Base-by-base conservation (phyloP, 2,329 filamentous ascomycete species). In the Trichoderma cornu-damae region DNA sequence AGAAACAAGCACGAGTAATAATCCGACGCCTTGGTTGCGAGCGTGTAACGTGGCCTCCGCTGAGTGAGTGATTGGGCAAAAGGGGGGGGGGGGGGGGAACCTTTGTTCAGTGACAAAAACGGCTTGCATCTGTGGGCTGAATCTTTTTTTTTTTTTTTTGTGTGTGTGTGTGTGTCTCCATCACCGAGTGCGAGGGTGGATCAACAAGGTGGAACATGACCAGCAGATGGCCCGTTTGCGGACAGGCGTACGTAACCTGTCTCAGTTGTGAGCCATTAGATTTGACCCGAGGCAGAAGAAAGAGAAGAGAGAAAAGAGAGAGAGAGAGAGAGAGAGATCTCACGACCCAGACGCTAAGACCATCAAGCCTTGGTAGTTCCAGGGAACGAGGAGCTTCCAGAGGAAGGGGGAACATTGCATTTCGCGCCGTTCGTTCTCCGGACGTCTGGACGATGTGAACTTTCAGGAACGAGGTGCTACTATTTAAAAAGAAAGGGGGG, bases 1-100 rank as follows among this genome's bases (percentile, higher is more conserved):
- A 54, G 40, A 54, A 18, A 38, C 51, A 54, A 46, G 32, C 32
- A 46, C 51, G 51, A 54, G 42, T 54, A 54, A 54, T 54, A 54
- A 54, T 54, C 34, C n/a, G 37, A 54, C 34, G 37, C 18, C 32
- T 16, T 54, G n/a, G 40, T 47, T 38, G 42, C 42, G 22, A 43
- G 12, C 49, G 43, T 30, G n/a, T 18, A 42, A 22, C 48, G 16
- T 38, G 6, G 16, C 16, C 14, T 20, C 24, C 4, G 24, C 24
- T 11, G 16, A 38, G 35, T 40, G 48, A 51, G 30, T 20, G 35
- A 35, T 14, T 34, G 18, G 16, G 34, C 16, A 26, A n/a, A 51
- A 30, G 49, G 14, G n/a, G n/a, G n/a, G n/a, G n/a, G n/a, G n/a
- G n/a, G n/a, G n/a, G n/a, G n/a, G n/a, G n/a, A n/a, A 51, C 37